phyloP scores from a whole-genome alignment of 257 asterid genomes.

The Solanum chilense region DNA sequence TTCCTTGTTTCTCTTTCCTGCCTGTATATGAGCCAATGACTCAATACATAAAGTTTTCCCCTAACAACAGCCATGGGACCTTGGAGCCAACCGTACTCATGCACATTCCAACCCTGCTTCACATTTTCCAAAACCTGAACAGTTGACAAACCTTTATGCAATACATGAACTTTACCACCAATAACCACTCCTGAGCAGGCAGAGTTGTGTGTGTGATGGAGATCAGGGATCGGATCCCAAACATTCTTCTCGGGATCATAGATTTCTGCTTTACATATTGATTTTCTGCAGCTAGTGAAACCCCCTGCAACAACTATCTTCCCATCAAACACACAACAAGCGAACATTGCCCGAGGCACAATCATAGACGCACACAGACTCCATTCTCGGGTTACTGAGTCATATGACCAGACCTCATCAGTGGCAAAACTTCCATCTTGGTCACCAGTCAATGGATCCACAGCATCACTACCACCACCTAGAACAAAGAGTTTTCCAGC shows the following conservation, averaged over 20 bases:
- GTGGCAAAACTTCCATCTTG: constrained; percentile 96
- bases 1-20: constrained; percentile 61
- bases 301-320: constrained; percentile 95
- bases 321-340: constrained; percentile 83
- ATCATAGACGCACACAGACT: constrained; percentile 61
- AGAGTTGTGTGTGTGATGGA: constrained; percentile 74
- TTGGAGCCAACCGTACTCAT: constrained; percentile 84
- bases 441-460: constrained; percentile 89
- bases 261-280: constrained; percentile 83
- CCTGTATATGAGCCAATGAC: constrained; percentile 67
- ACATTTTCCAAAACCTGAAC: constrained; percentile 67
- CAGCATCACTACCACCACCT: constrained; percentile 95
- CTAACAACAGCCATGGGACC: constrained; percentile 89
- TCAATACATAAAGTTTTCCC: constrained; percentile 81
- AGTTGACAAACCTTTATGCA: constrained; percentile 87
- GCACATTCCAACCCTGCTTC: constrained; percentile 76
- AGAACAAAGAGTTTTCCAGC: constrained; percentile 86
- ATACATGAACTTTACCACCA: constrained; percentile 65
- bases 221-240: constrained; percentile 86
- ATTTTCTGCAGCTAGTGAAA: constrained; percentile 79
- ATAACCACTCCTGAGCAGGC: constrained; percentile 83
- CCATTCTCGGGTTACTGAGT: constrained; percentile 64
- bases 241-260: constrained; percentile 75
- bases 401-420: constrained; percentile 86
- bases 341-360: constrained; percentile 96